Evolutionary conservation across 192 early-diverging fungal species (phyloP).

Genomic region (Spinellus fusiger): DNA sequence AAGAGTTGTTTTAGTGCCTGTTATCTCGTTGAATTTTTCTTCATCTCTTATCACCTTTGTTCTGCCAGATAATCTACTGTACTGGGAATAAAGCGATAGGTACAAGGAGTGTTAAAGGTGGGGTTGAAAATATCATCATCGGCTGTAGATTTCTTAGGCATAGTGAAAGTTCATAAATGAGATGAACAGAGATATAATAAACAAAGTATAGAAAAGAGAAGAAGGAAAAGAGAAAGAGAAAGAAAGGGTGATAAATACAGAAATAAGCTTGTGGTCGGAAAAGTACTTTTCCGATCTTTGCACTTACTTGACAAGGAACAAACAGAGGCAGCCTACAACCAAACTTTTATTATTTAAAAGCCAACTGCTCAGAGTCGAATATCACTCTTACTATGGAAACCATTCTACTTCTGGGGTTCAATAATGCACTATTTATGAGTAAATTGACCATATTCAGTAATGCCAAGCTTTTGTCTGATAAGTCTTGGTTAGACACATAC

Average conservation of each 20-base stretch:
- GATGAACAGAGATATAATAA: neutral
- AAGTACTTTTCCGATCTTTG: conserved; percentile 7
- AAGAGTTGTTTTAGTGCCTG: neutral
- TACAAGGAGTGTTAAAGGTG: conserved; percentile 1
- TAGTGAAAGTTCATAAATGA: neutral
- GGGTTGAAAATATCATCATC: neutral
- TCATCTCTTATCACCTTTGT: conserved; percentile 2
- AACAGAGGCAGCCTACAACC: no score
- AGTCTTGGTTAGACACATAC: no score
- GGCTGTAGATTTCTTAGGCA: neutral
- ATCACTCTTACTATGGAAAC: no score
- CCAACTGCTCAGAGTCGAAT: no score
- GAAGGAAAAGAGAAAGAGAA: neutral
- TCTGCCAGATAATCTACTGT: neutral
- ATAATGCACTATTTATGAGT: neutral
- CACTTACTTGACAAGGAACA: no score
- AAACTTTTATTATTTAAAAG: no score
- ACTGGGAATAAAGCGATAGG: conserved; percentile 7
- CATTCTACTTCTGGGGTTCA: no score
- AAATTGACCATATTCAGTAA: neutral
- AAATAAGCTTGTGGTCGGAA: conserved; percentile 1
- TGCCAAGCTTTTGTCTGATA: neutral
- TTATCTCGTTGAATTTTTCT: neutral
- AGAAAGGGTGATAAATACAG: neutral
- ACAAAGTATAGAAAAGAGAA: conserved; percentile 1